Base-by-base conservation (phyloP, 345 rosid genomes). In the Eucalyptus pauciflora region DNA sequence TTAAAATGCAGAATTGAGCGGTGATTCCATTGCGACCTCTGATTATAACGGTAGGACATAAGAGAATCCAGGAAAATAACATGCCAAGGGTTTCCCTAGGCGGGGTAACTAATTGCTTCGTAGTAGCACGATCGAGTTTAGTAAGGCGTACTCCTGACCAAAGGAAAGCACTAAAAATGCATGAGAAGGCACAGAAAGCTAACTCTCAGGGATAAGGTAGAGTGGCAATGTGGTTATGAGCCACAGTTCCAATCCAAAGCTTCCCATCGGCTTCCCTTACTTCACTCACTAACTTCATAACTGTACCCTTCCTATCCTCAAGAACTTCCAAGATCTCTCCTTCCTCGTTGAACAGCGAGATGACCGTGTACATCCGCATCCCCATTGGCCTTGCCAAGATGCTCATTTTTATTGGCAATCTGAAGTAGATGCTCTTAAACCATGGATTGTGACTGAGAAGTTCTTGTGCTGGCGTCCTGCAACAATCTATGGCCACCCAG, bases 401-500 rank as follows among this genome's bases (percentile, higher is more conserved):
- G 90, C 93, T 94, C 97, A 98, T 94, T 49, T 90, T 90, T 50
- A 96, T 89, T 0, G 99, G 99, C 58, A 97, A 90, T 87, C 99
- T 91, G 87, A 98, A 98, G 91, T 96, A 96, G 85, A 97, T 31
- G 86, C 92, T 94, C 90, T 91, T 95, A 33, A 98, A 91, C 99
- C 99, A 98, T 50, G 99, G 99, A 89, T 95, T 94, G 81, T 92
- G 89, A 13, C 96, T 83, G 10, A 98, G 95, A 52, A 96, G 88
- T 87, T 98, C 97, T 86, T 98, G 99, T 46, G 98, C 95, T 7
- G 94, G 94, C 5, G 98, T 98, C 86, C 98, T 88, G 92, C 99
- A 98, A 89, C 99, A 97, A 85, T 96, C 99, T 87, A 98, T 97
- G 27, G 99, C 99, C 51, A 98, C 99, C 99, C 99, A 98, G 90